A percentile compares a stretch with the other conserved stretches of the same genome.
Evolutionary conservation across 805 yeast genomes (phyloP).

Genomic region (Hanseniaspora taiwanica): DNA sequence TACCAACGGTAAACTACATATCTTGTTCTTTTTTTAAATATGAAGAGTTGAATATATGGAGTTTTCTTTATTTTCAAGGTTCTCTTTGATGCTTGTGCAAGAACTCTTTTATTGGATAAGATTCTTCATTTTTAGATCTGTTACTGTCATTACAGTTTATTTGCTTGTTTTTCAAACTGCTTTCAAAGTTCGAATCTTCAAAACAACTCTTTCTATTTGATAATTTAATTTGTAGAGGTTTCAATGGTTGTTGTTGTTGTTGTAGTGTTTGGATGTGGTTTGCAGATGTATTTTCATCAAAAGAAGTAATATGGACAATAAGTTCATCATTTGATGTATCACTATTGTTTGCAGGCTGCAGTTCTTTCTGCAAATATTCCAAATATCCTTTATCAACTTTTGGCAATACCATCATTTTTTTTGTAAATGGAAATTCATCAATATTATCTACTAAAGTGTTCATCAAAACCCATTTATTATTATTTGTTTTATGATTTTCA

Average conservation of each 20-base stretch:
- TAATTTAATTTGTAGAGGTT: not conserved
- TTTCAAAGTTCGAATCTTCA: no score
- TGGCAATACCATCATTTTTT: not conserved
- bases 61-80: no score
- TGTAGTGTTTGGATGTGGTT: not conserved
- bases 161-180: not conserved
- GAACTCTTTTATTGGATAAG: no score
- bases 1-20: no score
- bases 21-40: no score
- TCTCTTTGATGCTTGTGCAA: no score
- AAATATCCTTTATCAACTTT: not conserved
- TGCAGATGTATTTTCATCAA: not conserved
- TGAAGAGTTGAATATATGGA: no score
- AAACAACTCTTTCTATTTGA: conserved; percentile 3
- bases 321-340: not conserved
- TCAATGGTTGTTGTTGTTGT: no score
- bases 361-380: not conserved
- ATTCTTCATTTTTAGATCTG: no score
- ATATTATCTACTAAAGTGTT: conserved; percentile 2
- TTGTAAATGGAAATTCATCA: not conserved
- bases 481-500: not conserved
- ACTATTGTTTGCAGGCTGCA: not conserved
- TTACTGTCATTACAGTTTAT: no score
- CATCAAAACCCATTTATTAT: conserved; percentile 1
- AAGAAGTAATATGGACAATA: not conserved